These are phyloP conservation scores for Strobilomyces dryophilus DNA, from an alignment of 768 basidiomycete genomes.

Conservation along the genomic window DNA sequence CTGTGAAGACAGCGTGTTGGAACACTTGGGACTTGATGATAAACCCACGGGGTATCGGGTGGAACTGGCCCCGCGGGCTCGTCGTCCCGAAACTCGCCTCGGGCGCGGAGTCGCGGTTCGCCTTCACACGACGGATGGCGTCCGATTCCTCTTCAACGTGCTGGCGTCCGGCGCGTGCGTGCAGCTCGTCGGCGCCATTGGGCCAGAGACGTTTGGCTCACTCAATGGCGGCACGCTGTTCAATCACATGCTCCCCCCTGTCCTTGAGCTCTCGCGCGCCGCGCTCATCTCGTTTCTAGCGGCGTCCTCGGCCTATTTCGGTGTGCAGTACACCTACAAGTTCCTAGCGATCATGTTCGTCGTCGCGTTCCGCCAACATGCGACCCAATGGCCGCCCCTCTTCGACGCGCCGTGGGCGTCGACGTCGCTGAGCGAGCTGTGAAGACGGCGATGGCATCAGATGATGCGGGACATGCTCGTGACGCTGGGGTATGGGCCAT, in stretches of 20 bases:
- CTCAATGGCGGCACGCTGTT: background rate
- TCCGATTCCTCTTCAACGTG: background rate
- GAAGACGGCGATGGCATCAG: background rate
- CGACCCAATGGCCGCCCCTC: background rate
- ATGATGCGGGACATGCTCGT: background rate
- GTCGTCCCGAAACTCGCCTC: background rate
- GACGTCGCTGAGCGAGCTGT: background rate
- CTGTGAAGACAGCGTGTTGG: background rate
- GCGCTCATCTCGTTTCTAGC: background rate
- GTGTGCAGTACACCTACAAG: background rate
- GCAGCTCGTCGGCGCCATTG: background rate
- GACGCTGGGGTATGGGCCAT: background rate
- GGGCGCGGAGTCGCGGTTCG: background rate
- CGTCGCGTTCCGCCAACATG: background rate
- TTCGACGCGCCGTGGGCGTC: background rate
- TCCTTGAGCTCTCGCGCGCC: background rate
- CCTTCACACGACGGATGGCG: background rate
- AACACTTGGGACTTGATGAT: background rate
- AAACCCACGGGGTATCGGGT: background rate
- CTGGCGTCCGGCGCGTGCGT: background rate
- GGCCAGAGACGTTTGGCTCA: background rate
- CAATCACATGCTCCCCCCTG: background rate
- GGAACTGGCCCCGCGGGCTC: background rate
- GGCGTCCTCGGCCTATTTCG: background rate
- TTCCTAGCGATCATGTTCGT: background rate